These are phyloP conservation scores for Ceratocystis variospora DNA, from an alignment of 2,329 filamentous ascomycete species.

Conservation along the genomic window DNA sequence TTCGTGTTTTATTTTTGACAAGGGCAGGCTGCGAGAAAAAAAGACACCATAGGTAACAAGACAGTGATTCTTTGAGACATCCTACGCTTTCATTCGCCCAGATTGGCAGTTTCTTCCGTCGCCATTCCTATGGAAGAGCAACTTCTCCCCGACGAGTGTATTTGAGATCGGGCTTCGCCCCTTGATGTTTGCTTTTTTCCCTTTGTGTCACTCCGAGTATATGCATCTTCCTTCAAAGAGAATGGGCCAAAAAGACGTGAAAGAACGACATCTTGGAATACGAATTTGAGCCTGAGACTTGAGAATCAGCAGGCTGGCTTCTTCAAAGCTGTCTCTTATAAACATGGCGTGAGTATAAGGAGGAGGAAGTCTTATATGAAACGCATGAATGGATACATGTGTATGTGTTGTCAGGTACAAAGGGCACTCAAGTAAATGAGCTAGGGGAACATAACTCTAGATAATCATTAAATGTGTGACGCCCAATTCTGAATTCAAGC, in stretches of 20 bases:
- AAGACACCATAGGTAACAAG: neutral
- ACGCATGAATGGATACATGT: neutral
- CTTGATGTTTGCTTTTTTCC: neutral
- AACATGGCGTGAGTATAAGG: neutral
- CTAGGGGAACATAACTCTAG: neutral
- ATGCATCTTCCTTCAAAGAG: neutral
- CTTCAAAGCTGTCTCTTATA: no score
- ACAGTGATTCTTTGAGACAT: neutral
- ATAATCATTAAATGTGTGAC: no score
- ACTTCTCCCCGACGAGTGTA: neutral
- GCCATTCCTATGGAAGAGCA: neutral
- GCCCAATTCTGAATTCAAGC: neutral
- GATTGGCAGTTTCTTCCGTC: neutral
- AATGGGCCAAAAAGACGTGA: neutral
- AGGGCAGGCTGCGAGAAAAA: neutral
- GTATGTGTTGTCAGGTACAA: neutral
- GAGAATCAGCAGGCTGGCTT: no score
- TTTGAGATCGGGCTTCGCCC: neutral
- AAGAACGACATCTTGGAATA: neutral
- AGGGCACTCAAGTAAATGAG: neutral
- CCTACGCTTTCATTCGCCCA: neutral
- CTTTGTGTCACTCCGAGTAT: neutral
- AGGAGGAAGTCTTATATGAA: neutral
- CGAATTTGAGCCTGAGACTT: neutral
- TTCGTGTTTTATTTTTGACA: neutral